Evolutionary conservation across 805 yeast genomes (phyloP).

Genomic region (Blastobotrys muscicola): DNA sequence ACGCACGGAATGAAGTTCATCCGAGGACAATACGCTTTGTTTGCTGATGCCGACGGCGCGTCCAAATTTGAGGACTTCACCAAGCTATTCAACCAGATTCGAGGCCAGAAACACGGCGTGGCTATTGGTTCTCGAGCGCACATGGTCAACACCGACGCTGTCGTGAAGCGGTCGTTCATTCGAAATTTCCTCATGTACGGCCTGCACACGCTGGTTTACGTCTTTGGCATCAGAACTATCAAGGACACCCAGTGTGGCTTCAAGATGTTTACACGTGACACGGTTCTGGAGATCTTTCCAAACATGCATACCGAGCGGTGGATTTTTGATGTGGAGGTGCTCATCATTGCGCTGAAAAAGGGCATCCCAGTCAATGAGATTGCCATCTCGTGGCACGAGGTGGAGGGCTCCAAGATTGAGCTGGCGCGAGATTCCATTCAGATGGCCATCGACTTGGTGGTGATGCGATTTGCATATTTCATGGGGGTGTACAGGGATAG

Average conservation of each 20-base stretch:
- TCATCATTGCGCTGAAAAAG: slow-evolving; percentile 70
- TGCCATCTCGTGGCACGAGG: slow-evolving; percentile 94
- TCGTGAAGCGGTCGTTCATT: slow-evolving; percentile 82
- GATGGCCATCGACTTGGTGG: slow-evolving; percentile 91
- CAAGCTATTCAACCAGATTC: slow-evolving; percentile 39
- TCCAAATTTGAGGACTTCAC: slow-evolving; percentile 63
- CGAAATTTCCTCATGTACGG: slow-evolving; percentile 91
- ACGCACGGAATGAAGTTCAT: slow-evolving; percentile 78
- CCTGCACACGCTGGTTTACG: slow-evolving; percentile 71
- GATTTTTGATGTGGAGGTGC: slow-evolving; percentile 94
- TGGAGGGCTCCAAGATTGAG: slow-evolving; percentile 89
- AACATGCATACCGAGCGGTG: slow-evolving; percentile 94
- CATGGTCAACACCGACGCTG: slow-evolving; percentile 92
- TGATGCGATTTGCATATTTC: slow-evolving; percentile 79
- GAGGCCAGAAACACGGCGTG: slow-evolving; percentile 38
- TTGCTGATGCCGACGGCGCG: slow-evolving; percentile 99
- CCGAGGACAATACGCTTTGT: slow-evolving; percentile 64
- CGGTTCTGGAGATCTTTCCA: slow-evolving; percentile 65
- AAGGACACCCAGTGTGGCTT: slow-evolving; percentile 98
- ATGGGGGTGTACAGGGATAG: slow-evolving; percentile 56
- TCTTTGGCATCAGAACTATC: slow-evolving; percentile 81
- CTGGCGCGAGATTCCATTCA: slow-evolving; percentile 80
- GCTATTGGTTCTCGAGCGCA: slow-evolving; percentile 94
- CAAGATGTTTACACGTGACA: slow-evolving; percentile 71
- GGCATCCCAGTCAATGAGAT: slow-evolving; percentile 61